Evolutionary conservation across 108 stramenopile species (phyloP), one percentile per base, ranked within the genome.

Genomic region (Schizochytrium sp.): DNA sequence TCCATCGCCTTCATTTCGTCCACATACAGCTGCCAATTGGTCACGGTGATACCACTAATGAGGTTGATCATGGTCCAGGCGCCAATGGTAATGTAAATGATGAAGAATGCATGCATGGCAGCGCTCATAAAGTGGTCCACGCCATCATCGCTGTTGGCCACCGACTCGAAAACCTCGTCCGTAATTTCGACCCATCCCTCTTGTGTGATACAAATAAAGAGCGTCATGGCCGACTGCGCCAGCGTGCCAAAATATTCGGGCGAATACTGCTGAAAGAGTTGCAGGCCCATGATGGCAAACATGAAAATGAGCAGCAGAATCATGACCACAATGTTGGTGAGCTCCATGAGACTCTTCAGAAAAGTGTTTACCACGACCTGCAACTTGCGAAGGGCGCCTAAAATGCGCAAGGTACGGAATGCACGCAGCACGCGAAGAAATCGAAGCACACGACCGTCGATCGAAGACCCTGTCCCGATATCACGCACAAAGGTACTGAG

Each of bases 221-320:
- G 76, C 45, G 76, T 53, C 76, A 53, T 47, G 23, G 51, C 45
- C n/a, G 48, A 53, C 76, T 53, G 76, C 19, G 76, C 4, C 25
- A 83, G 1, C 45, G 76, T 83, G 12, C 76, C 76, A 83, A 83
- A 83, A 3, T 83, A 53, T 34, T 83, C 23, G 12, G 76, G 76
- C 45, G 51, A 47, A 18, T 53, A 53, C 76, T 47, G 19, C 76
- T 83, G 48, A 34, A 83, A 83, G 3, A 83, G 76, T 4, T 83
- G 76, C 76, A 83, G 23, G 5, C 76, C 76, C 45, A 83, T 47
- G 4, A 83, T 83, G 16, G 76, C 45, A 53, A 83, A 83, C 76
- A 83, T 83, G 76, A 83, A 83, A 34, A 83, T 83, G 45, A 83
- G 51, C n/a, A 83, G 76, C 10, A 83, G 76, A 83, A 83, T 83